Percentiles rank a stretch among this genome's conserved stretches.
Evolutionary conservation across 2,329 filamentous ascomycete species (phyloP).

Genomic region (Ophioceras dolichostomum): DNA sequence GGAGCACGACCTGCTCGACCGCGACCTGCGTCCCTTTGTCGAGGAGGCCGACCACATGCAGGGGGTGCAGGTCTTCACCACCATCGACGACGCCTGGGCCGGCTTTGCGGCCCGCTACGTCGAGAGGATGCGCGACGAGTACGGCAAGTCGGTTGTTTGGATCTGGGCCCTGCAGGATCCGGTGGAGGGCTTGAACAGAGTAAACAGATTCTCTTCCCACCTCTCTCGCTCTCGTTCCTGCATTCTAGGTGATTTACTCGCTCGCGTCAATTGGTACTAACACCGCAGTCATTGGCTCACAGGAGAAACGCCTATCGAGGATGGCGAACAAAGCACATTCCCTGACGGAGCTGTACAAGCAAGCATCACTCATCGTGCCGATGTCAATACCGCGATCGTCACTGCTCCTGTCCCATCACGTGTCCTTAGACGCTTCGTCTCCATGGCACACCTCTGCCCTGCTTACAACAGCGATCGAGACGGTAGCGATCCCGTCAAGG

Average conservation of each 20-base stretch:
- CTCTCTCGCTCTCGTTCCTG: background rate
- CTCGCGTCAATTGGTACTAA: too few species aligned
- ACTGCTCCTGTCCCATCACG: background rate
- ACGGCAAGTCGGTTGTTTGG: slow-evolving; percentile 78
- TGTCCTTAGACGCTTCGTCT: slow-evolving; percentile 44
- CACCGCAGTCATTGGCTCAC: too few species aligned
- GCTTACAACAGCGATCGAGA: slow-evolving; percentile 66
- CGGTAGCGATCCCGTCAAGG: slow-evolving; percentile 63
- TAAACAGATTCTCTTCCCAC: slow-evolving; percentile 16
- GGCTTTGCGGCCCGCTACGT: slow-evolving; percentile 64
- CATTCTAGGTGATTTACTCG: too few species aligned
- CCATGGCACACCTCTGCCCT: slow-evolving; percentile 74
- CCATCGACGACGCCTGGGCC: slow-evolving; percentile 69
- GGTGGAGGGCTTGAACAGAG: slow-evolving; percentile 37
- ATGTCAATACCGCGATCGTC: slow-evolving; percentile 43
- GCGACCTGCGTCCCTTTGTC: slow-evolving; percentile 77
- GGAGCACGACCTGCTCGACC: slow-evolving; percentile 77
- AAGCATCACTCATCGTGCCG: slow-evolving; percentile 69
- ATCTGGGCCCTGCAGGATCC: slow-evolving; percentile 70
- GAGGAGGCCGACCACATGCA: slow-evolving; percentile 93
- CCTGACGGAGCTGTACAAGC: slow-evolving; percentile 53
- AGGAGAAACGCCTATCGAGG: slow-evolving; percentile 52
- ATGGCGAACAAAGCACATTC: slow-evolving; percentile 65
- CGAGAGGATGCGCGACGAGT: slow-evolving; percentile 76
- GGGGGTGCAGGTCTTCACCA: slow-evolving; percentile 66